Conservation (phyloP, 129 eudicot species). For the Chrysanthemum makinoi region DNA sequence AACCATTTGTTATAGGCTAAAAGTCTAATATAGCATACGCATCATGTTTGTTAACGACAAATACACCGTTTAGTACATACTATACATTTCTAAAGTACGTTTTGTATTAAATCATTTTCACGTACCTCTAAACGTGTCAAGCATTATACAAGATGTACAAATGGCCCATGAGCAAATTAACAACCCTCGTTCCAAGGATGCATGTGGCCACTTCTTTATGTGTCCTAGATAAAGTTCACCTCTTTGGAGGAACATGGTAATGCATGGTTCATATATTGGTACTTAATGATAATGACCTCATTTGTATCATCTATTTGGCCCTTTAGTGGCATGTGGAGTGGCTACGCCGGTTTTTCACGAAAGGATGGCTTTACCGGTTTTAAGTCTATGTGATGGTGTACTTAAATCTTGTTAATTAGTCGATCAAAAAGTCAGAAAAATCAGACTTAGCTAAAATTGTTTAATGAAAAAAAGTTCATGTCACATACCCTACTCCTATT, state of each 20-base stretch:
- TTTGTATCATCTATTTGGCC: slow-evolving; percentile 5
- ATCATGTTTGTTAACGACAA: background rate
- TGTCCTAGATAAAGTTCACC: slow-evolving; percentile 18
- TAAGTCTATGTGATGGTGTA: too few relatives aligned
- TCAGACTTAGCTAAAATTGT: background rate
- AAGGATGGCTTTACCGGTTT: too few relatives aligned
- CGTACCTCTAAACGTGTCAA: slow-evolving; percentile 19
- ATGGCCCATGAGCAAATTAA: slow-evolving; percentile 18
- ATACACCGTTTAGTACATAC: background rate
- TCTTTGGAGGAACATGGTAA: slow-evolving; percentile 18
- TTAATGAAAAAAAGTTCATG: background rate
- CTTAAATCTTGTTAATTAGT: too few relatives aligned
- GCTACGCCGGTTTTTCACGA: too few relatives aligned
- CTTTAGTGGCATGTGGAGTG: background rate
- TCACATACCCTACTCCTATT: background rate
- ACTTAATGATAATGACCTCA: slow-evolving; percentile 16
- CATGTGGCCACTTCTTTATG: slow-evolving; percentile 25
- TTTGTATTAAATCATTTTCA: background rate
- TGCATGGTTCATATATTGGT: slow-evolving; percentile 1
- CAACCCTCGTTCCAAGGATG: slow-evolving; percentile 14
- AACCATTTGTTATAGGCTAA: background rate
- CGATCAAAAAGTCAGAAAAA: background rate
- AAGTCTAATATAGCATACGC: background rate
- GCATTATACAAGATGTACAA: slow-evolving; percentile 1
- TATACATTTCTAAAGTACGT: background rate